Evolutionary conservation across 306 rosid species (phyloP).

Genomic region (Mimosa bimucronata): DNA sequence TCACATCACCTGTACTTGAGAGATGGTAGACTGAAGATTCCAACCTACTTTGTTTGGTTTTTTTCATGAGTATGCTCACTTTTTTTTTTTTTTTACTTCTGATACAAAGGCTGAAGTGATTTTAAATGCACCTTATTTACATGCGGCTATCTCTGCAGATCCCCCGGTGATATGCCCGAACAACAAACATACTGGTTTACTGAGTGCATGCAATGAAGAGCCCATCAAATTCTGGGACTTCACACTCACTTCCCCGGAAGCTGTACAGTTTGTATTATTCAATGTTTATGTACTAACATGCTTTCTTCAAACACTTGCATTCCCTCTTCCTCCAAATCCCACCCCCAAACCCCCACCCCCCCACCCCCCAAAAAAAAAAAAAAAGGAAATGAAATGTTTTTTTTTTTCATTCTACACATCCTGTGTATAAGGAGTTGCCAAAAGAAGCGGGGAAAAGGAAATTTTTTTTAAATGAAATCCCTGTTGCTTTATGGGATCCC

Average conservation of each 20-base stretch:
- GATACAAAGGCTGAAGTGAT: constrained; percentile 17
- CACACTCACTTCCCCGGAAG: constrained; percentile 35
- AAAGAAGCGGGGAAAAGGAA: background rate
- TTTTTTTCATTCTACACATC: constrained; percentile 29
- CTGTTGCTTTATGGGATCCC: constrained; percentile 3
- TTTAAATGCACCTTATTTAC: constrained; percentile 23
- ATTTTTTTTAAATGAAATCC: background rate
- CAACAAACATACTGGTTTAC: constrained; percentile 34
- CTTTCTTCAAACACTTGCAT: constrained; percentile 37
- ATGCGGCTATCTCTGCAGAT: constrained; percentile 44
- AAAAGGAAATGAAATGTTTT: constrained; percentile 12
- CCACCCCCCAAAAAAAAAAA: background rate
- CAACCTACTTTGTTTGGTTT: constrained; percentile 13
- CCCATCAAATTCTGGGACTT: constrained; percentile 37
- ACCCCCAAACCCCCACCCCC: constrained; percentile 38
- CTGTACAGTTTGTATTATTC: constrained; percentile 51
- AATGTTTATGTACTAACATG: constrained; percentile 27
- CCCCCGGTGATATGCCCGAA: constrained; percentile 30
- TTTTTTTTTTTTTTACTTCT: background rate
- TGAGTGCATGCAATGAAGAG: constrained; percentile 27
- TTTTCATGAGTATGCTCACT: background rate
- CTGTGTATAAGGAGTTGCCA: constrained; percentile 36
- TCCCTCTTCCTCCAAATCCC: constrained; percentile 15
- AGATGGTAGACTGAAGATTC: constrained; percentile 40
- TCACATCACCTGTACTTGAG: constrained; percentile 29